Base-by-base conservation (phyloP, 1,139 yeast genomes). In the Zygosaccharomyces sapae region DNA sequence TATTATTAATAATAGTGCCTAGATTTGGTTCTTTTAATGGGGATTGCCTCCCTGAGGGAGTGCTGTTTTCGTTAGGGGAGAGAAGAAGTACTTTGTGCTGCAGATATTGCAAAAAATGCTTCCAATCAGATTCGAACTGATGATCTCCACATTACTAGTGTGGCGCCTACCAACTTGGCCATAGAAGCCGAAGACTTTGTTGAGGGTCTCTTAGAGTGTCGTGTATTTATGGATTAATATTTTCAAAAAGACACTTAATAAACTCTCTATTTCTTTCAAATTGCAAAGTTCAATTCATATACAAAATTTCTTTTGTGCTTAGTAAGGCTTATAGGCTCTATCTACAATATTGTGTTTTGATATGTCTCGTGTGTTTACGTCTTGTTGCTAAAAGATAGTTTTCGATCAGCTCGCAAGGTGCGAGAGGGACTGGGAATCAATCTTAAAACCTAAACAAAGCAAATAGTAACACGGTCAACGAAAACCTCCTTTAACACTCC, bases 141-240 rank as follows among this genome's bases (percentile, higher is more conserved):
- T 38, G 46, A 44, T 44, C 46, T 44, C 46, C 46, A 44, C 46
- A 44, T 44, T 44, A 44, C 46, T 44, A 44, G 46, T 44, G 46
- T 44, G 46, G 46, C 46, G 46, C 46, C 46, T 44, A 44, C 46
- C 46, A 44, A 44, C 46, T 44, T 44, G 46, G 46, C 46, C 46
- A 44, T 44, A 44, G 46, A 44, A 44, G 46, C 47, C 31, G 13
- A 7, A 4, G 5, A 20, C 22, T 3, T 35, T 19, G 20, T 19
- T 19, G 20, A 4, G 20, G 20, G 20, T 19, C 20, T 4, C 4
- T 19, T 4, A 19, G 20, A 19, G 20, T 19, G 20, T 19, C 20
- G 20, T 19, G 20, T 19, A 19, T 19, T 19, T 19, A 19, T 19
- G 20, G 20, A 19, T 19, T 19, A 19, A 19, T 3, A 19, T 19